Conservation (phyloP, 2,329 filamentous ascomycete species). For the Conoideocrella luteorostrata region DNA sequence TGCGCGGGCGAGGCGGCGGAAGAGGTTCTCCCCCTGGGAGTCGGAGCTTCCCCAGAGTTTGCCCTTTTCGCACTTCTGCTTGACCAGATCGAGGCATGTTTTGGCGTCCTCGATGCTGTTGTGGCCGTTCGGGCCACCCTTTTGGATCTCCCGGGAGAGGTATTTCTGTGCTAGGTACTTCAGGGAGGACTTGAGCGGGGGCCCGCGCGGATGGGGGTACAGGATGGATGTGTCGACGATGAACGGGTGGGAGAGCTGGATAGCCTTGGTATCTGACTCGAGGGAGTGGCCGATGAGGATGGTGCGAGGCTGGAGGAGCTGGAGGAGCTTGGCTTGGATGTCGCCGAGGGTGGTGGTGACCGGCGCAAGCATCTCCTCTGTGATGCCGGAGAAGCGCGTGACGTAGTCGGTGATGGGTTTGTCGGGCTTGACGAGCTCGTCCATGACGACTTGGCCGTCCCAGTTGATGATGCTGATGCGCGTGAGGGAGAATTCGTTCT, state of each 20-base stretch:
- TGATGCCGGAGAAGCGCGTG: constrained; percentile 89
- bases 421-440: constrained; percentile 86
- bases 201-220: constrained; percentile 84
- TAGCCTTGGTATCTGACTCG: constrained; percentile 74
- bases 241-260: constrained; percentile 85
- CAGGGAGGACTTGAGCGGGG: constrained; percentile 82
- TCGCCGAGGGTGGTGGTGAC: constrained; percentile 80
- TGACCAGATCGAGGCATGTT: constrained; percentile 86
- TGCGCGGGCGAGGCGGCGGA: constrained; percentile 67
- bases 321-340: constrained; percentile 71
- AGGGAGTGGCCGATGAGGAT: constrained; percentile 77
- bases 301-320: constrained; percentile 63
- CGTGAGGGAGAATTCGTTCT: constrained; percentile 74
- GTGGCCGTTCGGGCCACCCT: constrained; percentile 67
- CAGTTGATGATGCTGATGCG: constrained; percentile 82
- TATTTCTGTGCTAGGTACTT: constrained; percentile 88
- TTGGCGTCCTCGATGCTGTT: constrained; percentile 89
- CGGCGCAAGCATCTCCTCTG: constrained; percentile 70
- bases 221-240: constrained; percentile 87
- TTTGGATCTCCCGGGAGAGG: constrained; percentile 81
- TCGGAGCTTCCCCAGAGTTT: constrained; percentile 78
- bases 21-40: constrained; percentile 77
- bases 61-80: constrained; percentile 92
- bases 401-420: constrained; percentile 89
- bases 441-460: constrained; percentile 75